Base-by-base conservation (phyloP, 176 grass and related monocot species). In the Luzula sylvatica region DNA sequence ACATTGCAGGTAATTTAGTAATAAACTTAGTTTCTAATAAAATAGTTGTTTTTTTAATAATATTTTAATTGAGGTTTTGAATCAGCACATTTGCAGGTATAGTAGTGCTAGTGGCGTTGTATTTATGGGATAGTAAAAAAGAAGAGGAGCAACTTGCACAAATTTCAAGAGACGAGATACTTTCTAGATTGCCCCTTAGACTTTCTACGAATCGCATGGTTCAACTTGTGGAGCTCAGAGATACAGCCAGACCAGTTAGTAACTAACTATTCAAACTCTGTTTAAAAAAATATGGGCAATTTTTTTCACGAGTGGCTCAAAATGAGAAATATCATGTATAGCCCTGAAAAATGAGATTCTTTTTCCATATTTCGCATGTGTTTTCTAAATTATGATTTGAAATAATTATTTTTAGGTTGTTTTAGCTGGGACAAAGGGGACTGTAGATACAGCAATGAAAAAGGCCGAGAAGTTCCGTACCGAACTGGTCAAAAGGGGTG, bases 51-150 rank as follows among this genome's bases (percentile, higher is more conserved):
- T 4, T 4, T 9, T n/a, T n/a, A n/a, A n/a, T n/a, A n/a, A n/a
- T n/a, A n/a, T 45, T 64, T 61, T 96, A 58, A 86, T 82, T 61
- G 67, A 80, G 68, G 29, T 90, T 73, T 86, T 68, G 60, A 73
- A 90, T 89, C 85, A 96, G 85, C 65, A 72, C 39, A 32, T 68
- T 71, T 82, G 70, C 75, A 96, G 85, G 92, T 76, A 89, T 96
- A 53, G 51, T 86, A 73, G 81, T 89, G 66, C 65, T 89, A 14
- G 78, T 96, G 68, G 81, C 81, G 67, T 84, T 96, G 46, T 90
- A 71, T 67, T 66, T 86, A 26, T 96, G 92, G 92, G 92, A 96
- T 73, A 89, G 86, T 58, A 90, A 77, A 57, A 96, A 79, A 75
- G 92, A 96, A 64, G 85, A 96, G 65, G 75, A 89, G 56, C 92